These are phyloP conservation scores for Handroanthus guayacan DNA, from an alignment of 257 asterid genomes.

Conservation along the genomic window DNA sequence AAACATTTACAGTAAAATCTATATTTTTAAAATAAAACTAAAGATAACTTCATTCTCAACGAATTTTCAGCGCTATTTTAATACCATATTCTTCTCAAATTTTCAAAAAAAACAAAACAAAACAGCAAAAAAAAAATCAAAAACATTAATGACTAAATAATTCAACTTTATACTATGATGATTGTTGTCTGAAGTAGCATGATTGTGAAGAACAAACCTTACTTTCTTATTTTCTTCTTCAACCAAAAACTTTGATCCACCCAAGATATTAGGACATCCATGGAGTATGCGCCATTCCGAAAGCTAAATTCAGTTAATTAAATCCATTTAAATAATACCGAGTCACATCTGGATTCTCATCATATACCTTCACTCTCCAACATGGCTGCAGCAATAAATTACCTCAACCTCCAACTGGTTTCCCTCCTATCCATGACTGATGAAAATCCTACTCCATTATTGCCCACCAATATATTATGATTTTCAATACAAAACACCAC, in stretches of 20 bases:
- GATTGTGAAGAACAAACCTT: neutral
- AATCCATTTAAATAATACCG: slow-evolving; percentile 14
- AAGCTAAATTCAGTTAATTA: neutral
- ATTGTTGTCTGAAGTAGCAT: neutral
- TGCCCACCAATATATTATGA: slow-evolving; percentile 13
- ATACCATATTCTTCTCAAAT: no score
- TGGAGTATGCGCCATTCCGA: neutral
- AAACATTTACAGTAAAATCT: no score
- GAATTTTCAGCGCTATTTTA: no score
- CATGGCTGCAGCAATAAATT: slow-evolving; percentile 37
- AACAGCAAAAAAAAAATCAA: no score
- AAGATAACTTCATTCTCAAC: no score
- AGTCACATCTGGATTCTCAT: neutral
- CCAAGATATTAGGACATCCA: neutral
- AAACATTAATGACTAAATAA: no score
- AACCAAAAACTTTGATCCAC: neutral
- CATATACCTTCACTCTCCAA: slow-evolving; percentile 21
- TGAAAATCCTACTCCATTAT: slow-evolving; percentile 42
- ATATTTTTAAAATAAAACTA: no score
- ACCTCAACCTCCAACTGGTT: slow-evolving; percentile 33
- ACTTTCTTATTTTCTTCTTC: neutral
- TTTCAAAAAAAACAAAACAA: no score
- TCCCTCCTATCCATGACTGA: neutral
- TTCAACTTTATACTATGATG: neutral
- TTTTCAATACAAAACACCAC: slow-evolving; percentile 45